Conservation (phyloP, 139 green algal species). For the Chlamydomonas urium region DNA sequence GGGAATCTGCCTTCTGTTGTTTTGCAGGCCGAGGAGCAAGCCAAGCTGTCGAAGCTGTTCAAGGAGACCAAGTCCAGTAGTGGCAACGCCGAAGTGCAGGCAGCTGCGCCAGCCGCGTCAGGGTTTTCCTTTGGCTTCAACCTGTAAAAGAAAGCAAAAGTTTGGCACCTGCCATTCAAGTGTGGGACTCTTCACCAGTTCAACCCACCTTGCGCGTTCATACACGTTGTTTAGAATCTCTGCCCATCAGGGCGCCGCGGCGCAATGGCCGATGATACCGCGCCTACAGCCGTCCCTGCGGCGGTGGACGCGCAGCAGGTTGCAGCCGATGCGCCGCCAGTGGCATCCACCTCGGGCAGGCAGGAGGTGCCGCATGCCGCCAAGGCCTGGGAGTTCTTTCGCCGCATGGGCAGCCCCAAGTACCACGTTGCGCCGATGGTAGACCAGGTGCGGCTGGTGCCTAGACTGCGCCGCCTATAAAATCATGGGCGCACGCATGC, state of each 20-base stretch:
- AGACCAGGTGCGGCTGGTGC: conserved; percentile 63
- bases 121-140: too few relatives aligned
- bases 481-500: not conserved
- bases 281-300: not conserved
- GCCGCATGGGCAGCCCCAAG: conserved; percentile 65
- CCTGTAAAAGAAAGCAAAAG: too few relatives aligned
- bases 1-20: not conserved
- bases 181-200: too few relatives aligned
- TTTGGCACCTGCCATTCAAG: too few relatives aligned
- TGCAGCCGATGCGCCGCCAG: not conserved
- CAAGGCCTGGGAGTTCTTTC: conserved; percentile 74
- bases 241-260: not conserved
- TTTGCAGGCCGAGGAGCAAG: not conserved
- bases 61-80: conserved; percentile 1
- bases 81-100: not conserved
- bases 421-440: conserved; percentile 93
- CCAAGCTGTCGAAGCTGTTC: conserved; percentile 1
- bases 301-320: not conserved
- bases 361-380: conserved; percentile 20
- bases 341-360: not conserved
- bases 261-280: not conserved
- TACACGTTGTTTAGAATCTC: not conserved
- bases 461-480: not conserved
- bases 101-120: too few relatives aligned
- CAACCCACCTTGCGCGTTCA: too few relatives aligned